Conservation (phyloP, 352 stramenopile genomes). For the Phytophthora gonapodyides region DNA sequence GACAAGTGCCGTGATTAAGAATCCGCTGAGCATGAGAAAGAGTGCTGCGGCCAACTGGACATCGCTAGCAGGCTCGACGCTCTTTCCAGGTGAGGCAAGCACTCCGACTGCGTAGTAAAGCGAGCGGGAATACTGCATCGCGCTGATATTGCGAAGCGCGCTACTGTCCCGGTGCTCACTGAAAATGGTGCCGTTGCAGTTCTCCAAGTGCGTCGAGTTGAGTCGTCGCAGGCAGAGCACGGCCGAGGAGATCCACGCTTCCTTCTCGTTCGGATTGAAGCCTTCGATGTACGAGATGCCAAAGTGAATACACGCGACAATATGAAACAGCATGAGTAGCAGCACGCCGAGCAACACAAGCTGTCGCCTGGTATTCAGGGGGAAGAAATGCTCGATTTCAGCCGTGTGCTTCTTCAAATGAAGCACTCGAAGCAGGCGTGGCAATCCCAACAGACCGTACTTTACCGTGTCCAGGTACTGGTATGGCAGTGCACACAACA, state of each 20-base stretch:
- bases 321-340: constrained; percentile 53
- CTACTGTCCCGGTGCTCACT: constrained; percentile 14
- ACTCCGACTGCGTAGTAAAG: constrained; percentile 47
- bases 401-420: constrained; percentile 34
- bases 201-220: constrained; percentile 20
- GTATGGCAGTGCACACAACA: constrained; percentile 49
- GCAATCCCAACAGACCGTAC: constrained; percentile 40
- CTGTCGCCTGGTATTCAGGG: constrained; percentile 48
- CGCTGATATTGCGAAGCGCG: constrained; percentile 13
- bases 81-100: constrained; percentile 43
- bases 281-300: constrained; percentile 37
- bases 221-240: constrained; percentile 28
- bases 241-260: constrained; percentile 35
- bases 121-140: constrained; percentile 40
- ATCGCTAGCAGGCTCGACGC: constrained; percentile 44
- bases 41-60: constrained; percentile 39
- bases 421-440: constrained; percentile 39
- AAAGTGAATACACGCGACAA: constrained; percentile 52
- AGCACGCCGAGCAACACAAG: constrained; percentile 44
- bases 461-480: constrained; percentile 24
- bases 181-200: constrained; percentile 10
- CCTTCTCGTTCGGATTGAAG: constrained; percentile 26
- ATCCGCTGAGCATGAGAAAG: constrained; percentile 45
- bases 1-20: constrained; percentile 45
- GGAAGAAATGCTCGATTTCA: constrained; percentile 48